Conservation (phyloP, 2,329 filamentous ascomycete genomes). For the Trichophyton verrucosum region DNA sequence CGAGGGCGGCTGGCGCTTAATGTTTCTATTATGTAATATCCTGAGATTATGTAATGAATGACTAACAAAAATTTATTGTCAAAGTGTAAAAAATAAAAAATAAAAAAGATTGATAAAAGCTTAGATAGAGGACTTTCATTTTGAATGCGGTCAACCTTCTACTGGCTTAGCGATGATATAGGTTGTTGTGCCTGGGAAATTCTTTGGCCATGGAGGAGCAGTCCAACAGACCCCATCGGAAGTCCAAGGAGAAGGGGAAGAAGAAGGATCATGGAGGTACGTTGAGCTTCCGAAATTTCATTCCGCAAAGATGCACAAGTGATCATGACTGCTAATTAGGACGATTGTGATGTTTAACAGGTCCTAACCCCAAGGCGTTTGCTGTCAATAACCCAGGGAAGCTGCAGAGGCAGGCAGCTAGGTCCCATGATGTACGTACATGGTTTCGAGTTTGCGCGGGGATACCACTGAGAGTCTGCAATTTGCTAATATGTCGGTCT, state of each 20-base stretch:
- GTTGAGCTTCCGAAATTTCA: conserved; percentile 3
- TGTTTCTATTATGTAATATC: not conserved
- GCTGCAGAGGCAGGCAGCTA: conserved; percentile 53
- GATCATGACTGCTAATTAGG: not conserved
- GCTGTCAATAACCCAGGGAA: conserved; percentile 71
- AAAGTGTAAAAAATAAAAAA: not conserved
- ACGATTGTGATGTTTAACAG: conserved; percentile 29
- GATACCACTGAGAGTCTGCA: not conserved
- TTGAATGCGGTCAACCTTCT: not conserved
- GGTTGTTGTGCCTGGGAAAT: not conserved
- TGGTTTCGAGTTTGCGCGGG: not conserved
- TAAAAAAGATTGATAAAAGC: not conserved
- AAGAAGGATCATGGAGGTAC: conserved; percentile 21
- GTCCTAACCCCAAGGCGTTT: conserved; percentile 81
- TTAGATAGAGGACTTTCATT: not conserved
- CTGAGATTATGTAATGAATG: not conserved
- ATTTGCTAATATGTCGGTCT: conserved; percentile 10
- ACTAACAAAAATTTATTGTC: not conserved
- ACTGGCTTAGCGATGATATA: not conserved
- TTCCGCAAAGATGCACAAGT: not conserved
- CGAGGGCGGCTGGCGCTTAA: not conserved
- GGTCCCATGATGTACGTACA: conserved; percentile 41
- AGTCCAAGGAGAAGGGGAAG: conserved; percentile 81
- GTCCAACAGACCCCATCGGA: conserved; percentile 70
- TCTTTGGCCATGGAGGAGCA: conserved; percentile 60